A percentile compares a stretch with the other conserved stretches of the same genome.
These are phyloP conservation scores for Eutrema yunnanense DNA, from an alignment of 345 rosid genomes.

Conservation along the genomic window DNA sequence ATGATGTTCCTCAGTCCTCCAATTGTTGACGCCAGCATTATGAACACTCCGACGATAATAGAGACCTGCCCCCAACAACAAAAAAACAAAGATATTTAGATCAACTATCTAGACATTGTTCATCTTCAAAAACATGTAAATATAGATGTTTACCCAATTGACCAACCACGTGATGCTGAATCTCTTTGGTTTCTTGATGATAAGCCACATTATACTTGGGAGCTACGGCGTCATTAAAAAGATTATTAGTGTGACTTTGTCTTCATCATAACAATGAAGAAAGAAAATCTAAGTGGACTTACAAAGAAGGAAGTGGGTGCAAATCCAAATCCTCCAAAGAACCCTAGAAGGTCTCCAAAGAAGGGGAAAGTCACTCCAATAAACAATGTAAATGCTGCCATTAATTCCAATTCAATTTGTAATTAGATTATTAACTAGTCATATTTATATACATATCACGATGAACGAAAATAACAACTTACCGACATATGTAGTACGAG, in stretches of 20 bases:
- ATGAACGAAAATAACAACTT: constrained; percentile 16
- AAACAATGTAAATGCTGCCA: constrained; percentile 78
- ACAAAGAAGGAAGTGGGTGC: constrained; percentile 93
- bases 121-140: not conserved
- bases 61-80: constrained; percentile 35
- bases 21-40: constrained; percentile 86
- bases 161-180: constrained; percentile 65
- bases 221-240: constrained; percentile 43
- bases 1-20: constrained; percentile 89
- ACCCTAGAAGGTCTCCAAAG: constrained; percentile 94
- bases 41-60: constrained; percentile 61
- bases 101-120: not conserved
- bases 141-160: constrained; percentile 68
- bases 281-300: constrained; percentile 24
- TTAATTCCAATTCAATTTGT: not conserved
- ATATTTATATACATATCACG: not conserved
- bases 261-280: not conserved
- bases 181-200: constrained; percentile 80
- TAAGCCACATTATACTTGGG: constrained; percentile 89
- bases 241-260: not conserved
- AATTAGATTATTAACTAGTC: not conserved
- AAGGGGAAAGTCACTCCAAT: constrained; percentile 86
- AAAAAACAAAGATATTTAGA: not conserved
- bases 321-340: constrained; percentile 95
- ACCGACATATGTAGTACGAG: constrained; percentile 88